Evolutionary conservation across 2,329 filamentous ascomycete species (phyloP).

Genomic region (Hymenoscyphus fructigenus): DNA sequence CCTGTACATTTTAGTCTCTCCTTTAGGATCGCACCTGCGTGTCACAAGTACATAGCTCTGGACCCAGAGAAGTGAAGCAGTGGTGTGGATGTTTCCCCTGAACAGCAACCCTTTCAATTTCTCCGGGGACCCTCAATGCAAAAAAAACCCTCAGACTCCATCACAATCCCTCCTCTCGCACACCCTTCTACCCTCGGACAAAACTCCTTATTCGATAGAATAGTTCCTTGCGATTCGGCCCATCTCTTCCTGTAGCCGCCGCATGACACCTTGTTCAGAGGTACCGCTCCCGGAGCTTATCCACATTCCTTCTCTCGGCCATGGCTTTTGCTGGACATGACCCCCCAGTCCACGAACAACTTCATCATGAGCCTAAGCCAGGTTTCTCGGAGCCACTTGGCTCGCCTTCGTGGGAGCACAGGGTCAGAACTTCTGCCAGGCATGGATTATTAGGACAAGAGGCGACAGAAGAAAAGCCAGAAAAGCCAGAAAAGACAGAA

Average conservation of each 20-base stretch:
- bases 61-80: background rate
- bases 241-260: constrained; percentile 16
- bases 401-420: constrained; percentile 20
- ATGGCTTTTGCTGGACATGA: constrained; percentile 21
- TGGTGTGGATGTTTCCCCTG: background rate
- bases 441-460: constrained; percentile 3
- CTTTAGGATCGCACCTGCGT: background rate
- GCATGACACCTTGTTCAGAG: constrained; percentile 24
- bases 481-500: constrained; percentile 2
- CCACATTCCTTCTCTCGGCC: constrained; percentile 20
- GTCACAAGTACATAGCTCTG: background rate
- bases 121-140: background rate
- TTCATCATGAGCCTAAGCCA: constrained; percentile 26
- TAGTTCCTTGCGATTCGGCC: constrained; percentile 24
- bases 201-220: background rate
- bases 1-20: background rate
- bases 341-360: constrained; percentile 16
- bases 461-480: constrained; percentile 7
- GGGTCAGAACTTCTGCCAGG: constrained; percentile 11
- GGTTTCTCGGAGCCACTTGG: constrained; percentile 26
- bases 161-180: background rate
- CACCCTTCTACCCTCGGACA: background rate
- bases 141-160: background rate
- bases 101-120: background rate
- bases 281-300: background rate